Percentiles rank a stretch among this genome's conserved stretches.
These are phyloP conservation scores for Xylariaceae sp. DNA, from an alignment of 2,329 filamentous ascomycete species.

Conservation along the genomic window DNA sequence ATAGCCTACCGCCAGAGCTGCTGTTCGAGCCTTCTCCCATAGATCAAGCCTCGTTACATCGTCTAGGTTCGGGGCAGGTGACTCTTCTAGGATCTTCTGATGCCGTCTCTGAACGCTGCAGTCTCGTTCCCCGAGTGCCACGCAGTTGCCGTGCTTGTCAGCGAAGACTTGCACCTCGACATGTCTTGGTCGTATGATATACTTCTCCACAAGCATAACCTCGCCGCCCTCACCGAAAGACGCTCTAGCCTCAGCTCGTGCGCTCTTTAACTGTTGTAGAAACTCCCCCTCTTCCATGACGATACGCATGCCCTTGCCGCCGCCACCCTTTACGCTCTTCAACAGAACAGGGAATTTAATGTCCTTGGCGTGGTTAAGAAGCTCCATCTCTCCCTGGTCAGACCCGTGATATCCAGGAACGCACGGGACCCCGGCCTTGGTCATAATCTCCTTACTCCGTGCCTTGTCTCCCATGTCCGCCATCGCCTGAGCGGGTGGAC, in stretches of 20 bases:
- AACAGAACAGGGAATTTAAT: slow-evolving; percentile 74
- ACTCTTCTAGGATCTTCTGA: slow-evolving; percentile 92
- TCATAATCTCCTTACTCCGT: slow-evolving; percentile 94
- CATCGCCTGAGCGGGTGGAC: slow-evolving; percentile 82
- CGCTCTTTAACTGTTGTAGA: slow-evolving; percentile 71
- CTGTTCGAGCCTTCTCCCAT: slow-evolving; percentile 70
- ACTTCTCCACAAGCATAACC: slow-evolving; percentile 85
- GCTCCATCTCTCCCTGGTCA: slow-evolving; percentile 72
- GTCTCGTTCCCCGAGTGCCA: slow-evolving; percentile 86
- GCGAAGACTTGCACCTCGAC: slow-evolving; percentile 93
- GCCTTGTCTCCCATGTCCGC: slow-evolving; percentile 74
- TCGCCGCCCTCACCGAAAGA: slow-evolving; percentile 82
- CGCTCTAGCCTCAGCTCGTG: slow-evolving; percentile 76
- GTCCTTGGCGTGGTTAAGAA: slow-evolving; percentile 73
- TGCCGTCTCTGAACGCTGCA: slow-evolving; percentile 87
- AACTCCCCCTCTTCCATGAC: slow-evolving; percentile 75
- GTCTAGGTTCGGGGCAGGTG: slow-evolving; percentile 74
- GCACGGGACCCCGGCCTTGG: slow-evolving; percentile 89
- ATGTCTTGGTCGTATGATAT: slow-evolving; percentile 79
- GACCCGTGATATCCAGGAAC: slow-evolving; percentile 93
- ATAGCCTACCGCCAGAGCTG: slow-evolving; percentile 79
- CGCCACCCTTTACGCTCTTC: slow-evolving; percentile 82
- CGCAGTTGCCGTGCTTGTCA: slow-evolving; percentile 77
- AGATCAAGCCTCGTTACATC: slow-evolving; percentile 65
- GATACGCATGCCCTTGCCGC: slow-evolving; percentile 85